Percentiles rank a stretch among this genome's conserved stretches.
Evolutionary conservation across 768 basidiomycete species (phyloP).

Genomic region (Cantharellus anzutake): DNA sequence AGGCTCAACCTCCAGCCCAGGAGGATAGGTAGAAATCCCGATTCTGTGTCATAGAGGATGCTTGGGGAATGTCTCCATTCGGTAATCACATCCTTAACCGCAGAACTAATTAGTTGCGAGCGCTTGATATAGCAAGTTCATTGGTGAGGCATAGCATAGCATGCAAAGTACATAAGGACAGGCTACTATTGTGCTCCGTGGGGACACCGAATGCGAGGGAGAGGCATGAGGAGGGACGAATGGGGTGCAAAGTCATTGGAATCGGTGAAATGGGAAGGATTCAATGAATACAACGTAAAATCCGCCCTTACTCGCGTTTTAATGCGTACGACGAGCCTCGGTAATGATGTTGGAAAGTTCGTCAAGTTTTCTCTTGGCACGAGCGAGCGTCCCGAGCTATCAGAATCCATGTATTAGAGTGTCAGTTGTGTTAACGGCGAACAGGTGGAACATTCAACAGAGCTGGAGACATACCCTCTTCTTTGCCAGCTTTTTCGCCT

Average conservation of each 20-base stretch:
- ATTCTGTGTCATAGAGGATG: too few species aligned
- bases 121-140: too few species aligned
- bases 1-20: too few species aligned
- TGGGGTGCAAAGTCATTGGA: not conserved
- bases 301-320: conserved; percentile 1
- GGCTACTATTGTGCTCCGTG: not conserved
- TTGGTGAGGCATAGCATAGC: not conserved
- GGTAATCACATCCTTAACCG: too few species aligned
- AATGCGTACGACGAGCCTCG: conserved; percentile 16
- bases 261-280: not conserved
- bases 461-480: conserved; percentile 60
- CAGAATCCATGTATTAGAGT: not conserved
- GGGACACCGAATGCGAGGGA: not conserved
- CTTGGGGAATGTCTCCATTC: too few species aligned
- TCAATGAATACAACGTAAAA: not conserved
- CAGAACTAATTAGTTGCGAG: too few species aligned
- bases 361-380: conserved; percentile 98
- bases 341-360: conserved; percentile 77
- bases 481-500: conserved; percentile 97
- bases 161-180: not conserved
- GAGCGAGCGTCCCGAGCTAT: conserved; percentile 90
- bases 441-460: not conserved
- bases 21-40: too few species aligned
- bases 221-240: not conserved
- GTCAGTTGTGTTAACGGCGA: not conserved